Conservation (phyloP, 768 basidiomycete species). For the Daedaleopsis nitida region DNA sequence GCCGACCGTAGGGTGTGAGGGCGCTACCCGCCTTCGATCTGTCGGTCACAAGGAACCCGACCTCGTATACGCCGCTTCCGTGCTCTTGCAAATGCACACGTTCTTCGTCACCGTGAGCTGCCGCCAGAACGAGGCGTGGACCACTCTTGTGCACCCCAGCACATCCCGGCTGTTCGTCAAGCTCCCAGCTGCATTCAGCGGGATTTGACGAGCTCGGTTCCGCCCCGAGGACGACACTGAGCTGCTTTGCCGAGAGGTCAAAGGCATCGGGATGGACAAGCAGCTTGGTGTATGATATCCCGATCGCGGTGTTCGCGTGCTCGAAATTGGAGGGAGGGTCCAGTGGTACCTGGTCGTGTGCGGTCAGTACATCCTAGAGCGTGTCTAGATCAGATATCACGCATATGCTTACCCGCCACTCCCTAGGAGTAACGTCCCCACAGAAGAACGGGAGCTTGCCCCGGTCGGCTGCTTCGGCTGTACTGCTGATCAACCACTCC, state of each 20-base stretch:
- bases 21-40: conserved; percentile 32
- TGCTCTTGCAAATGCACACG: conserved; percentile 29
- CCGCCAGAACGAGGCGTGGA: conserved; percentile 39
- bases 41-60: conserved; percentile 47
- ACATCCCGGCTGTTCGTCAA: conserved; percentile 36
- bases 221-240: conserved; percentile 52
- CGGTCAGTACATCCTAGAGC: background rate
- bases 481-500: conserved; percentile 58
- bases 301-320: conserved; percentile 52
- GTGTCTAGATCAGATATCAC: background rate
- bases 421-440: conserved; percentile 66
- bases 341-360: conserved; percentile 46
- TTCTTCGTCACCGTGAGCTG: conserved; percentile 41
- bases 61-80: conserved; percentile 51
- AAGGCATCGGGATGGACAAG: conserved; percentile 38
- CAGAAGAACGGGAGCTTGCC: conserved; percentile 67
- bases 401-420: conserved; percentile 50
- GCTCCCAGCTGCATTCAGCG: conserved; percentile 41
- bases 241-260: conserved; percentile 34
- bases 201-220: conserved; percentile 32
- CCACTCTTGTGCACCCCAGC: background rate
- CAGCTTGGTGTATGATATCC: conserved; percentile 53
- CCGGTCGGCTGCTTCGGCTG: conserved; percentile 32
- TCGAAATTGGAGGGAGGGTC: conserved; percentile 46
- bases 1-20: conserved; percentile 51